Evolutionary conservation across 2,329 filamentous ascomycete genomes (phyloP).

Genomic region (Akanthomyces uredinophilus): DNA sequence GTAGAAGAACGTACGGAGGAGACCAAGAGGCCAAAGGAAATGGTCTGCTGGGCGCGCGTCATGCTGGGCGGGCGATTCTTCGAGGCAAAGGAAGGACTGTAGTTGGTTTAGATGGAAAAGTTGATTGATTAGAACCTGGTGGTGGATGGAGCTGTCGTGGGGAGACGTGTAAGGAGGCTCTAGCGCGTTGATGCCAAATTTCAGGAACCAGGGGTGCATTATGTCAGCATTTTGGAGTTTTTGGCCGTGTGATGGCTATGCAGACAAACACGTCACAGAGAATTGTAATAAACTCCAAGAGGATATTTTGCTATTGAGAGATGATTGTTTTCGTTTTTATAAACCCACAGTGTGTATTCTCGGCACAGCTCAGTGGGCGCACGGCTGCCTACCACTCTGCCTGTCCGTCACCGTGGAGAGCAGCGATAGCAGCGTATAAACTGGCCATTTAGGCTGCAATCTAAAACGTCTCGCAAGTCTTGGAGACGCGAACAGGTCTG

Average conservation of each 20-base stretch:
- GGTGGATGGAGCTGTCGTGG: conserved; percentile 1
- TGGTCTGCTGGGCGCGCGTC: conserved; percentile 91
- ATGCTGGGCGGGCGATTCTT: conserved; percentile 51
- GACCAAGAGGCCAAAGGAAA: conserved; percentile 80
- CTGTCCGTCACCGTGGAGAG: too few relatives aligned
- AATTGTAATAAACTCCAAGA: not conserved
- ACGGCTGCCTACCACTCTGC: too few relatives aligned
- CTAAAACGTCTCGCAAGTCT: too few relatives aligned
- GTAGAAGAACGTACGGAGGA: conserved; percentile 62
- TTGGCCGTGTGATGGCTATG: not conserved
- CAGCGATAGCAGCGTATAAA: too few relatives aligned
- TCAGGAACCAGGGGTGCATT: conserved; percentile 11
- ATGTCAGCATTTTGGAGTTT: conserved; percentile 10
- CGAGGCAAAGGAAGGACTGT: conserved; percentile 13
- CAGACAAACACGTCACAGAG: not conserved
- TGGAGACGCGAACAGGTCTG: too few relatives aligned
- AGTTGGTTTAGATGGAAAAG: conserved; percentile 2
- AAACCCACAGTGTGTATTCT: too few relatives aligned
- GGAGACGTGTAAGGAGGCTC: conserved; percentile 14
- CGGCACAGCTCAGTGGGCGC: too few relatives aligned
- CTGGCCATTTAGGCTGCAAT: too few relatives aligned
- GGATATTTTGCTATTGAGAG: too few relatives aligned
- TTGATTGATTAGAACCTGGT: not conserved
- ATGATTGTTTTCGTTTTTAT: too few relatives aligned
- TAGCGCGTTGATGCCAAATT: conserved; percentile 15